A percentile compares a stretch with the other conserved stretches of the same genome.
Conservation (phyloP, 768 basidiomycete genomes). For the Jaapia argillacea region DNA sequence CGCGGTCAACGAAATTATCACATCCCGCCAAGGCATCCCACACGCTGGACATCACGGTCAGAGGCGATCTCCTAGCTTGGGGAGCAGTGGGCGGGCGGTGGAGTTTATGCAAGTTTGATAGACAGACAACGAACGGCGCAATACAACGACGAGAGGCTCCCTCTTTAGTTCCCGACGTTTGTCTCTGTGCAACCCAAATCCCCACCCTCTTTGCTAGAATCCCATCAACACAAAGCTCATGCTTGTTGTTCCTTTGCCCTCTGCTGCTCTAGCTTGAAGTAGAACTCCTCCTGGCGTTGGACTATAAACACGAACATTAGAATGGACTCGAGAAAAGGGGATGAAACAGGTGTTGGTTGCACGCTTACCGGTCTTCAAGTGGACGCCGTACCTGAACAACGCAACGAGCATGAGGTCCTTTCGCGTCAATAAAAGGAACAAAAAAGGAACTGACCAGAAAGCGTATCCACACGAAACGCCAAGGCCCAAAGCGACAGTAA, state of each 20-base stretch:
- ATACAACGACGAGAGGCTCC: too few relatives aligned
- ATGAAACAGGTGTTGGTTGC: slow-evolving; percentile 1
- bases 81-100: too few relatives aligned
- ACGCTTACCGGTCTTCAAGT: slow-evolving; percentile 65
- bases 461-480: slow-evolving; percentile 66
- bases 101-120: too few relatives aligned
- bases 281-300: slow-evolving; percentile 75
- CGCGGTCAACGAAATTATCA: too few relatives aligned
- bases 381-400: slow-evolving; percentile 63
- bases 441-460: slow-evolving; percentile 68
- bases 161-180: too few relatives aligned
- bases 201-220: too few relatives aligned
- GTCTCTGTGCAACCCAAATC: too few relatives aligned
- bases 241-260: slow-evolving; percentile 11
- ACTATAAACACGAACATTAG: slow-evolving; percentile 36
- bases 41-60: too few relatives aligned
- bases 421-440: slow-evolving; percentile 8
- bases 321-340: background rate
- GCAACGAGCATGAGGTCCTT: slow-evolving; percentile 11
- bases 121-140: too few relatives aligned
- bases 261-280: slow-evolving; percentile 69
- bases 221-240: too few relatives aligned
- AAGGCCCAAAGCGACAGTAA: slow-evolving; percentile 66
- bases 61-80: too few relatives aligned
- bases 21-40: too few relatives aligned